Evolutionary conservation across 75 land plant genomes (phyloP), one percentile per base, ranked within the genome.

Genomic region (Selaginella moellendorffii): DNA sequence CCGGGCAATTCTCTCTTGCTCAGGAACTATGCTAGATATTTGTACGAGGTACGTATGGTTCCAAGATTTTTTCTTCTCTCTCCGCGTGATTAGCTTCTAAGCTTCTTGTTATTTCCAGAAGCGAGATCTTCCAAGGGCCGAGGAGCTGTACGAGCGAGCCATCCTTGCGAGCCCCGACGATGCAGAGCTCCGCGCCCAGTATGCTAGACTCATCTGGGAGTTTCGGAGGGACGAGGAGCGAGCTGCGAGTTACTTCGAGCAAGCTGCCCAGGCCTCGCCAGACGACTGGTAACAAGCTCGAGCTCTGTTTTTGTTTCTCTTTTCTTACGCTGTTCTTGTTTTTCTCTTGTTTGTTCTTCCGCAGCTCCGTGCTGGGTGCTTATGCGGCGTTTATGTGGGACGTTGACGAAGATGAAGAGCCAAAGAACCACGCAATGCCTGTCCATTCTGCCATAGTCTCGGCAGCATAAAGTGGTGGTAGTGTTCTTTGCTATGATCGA

Each of bases 351-450:
- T 61, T 30, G 25, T 68, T 64, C 52, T 36, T 59, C 31, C 59
- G 77, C 86, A 85, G 88, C 63, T 72, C 25, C 56, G 88, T 85
- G 30, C 22, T 78, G 62, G 86, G 74, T 9, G 68, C 86, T 1
- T 85, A 85, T 59, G 88, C 88, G 12, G 62, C 70, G n/a, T 85
- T 85, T 53, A 54, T 82, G 61, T 85, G 88, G 88, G 76, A 82
- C 30, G 64, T 64, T 0, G 83, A 77, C 31, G 86, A 77, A 10
- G 82, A 79, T 0, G 85, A 79, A 24, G 80, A 36, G n/a, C n/a
- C n/a, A n/a, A n/a, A n/a, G n/a, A n/a, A n/a, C n/a, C n/a, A n/a
- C n/a, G n/a, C n/a, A n/a, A n/a, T n/a, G n/a, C n/a, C n/a, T n/a
- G n/a, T n/a, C n/a, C n/a, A n/a, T n/a, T n/a, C n/a, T n/a, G n/a